Evolutionary conservation across 2,329 filamentous ascomycete genomes (phyloP).

Genomic region (Neonectria punicea): DNA sequence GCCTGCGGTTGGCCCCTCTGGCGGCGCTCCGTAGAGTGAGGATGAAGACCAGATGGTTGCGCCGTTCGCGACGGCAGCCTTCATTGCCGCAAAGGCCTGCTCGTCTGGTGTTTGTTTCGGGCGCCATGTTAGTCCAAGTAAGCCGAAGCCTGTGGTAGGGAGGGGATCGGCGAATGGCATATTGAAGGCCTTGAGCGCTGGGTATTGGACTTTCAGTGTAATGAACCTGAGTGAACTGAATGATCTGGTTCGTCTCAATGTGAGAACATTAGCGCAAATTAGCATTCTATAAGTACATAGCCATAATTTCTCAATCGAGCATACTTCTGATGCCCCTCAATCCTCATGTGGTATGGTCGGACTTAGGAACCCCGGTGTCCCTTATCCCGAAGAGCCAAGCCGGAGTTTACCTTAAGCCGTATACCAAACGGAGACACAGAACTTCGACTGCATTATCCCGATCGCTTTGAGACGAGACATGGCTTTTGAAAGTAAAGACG

Average conservation of each 20-base stretch:
- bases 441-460: neutral
- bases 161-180: neutral
- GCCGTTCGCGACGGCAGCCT: neutral
- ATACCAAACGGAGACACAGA: neutral
- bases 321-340: neutral
- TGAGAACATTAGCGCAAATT: neutral
- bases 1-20: too few species aligned
- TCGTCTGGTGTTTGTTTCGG: neutral
- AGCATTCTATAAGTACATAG: neutral
- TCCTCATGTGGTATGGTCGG: neutral
- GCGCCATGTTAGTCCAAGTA: neutral
- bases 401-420: neutral
- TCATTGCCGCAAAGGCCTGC: neutral
- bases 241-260: too few species aligned
- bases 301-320: neutral
- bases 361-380: neutral
- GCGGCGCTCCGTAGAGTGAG: too few species aligned
- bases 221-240: neutral
- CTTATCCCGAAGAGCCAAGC: neutral
- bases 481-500: neutral
- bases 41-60: too few species aligned
- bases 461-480: neutral
- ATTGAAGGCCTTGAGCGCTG: neutral
- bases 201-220: neutral
- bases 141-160: neutral